Evolutionary conservation across 129 eudicot species (phyloP), one percentile per base, ranked within the genome.

Genomic region (Flaveria ramosissima): DNA sequence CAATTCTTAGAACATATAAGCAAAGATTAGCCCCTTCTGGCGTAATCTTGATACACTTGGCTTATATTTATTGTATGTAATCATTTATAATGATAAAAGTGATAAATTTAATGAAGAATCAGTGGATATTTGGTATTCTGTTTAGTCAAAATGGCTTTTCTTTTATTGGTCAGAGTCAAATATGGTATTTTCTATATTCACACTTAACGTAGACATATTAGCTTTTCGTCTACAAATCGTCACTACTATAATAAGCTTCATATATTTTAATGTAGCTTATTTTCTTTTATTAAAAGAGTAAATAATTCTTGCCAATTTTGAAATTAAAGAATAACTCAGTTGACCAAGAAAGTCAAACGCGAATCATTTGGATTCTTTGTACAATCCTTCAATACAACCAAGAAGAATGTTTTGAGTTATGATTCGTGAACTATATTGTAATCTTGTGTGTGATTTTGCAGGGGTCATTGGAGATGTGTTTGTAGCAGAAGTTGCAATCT

Each of bases 401-500:
- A 20, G 64, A 59, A 59, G 27, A 56, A 56, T 7, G 7, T 60
- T 59, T 11, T 30, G 21, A 64, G 30, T 39, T 55, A 75, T 27
- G 9, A 24, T 50, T 47, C 47, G 32, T 53, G 20, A 15, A 19
- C 15, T 7, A n/a, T n/a, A 51, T 47, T 71, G 32, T 71, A 62
- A 71, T 61, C 14, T 32, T 48, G 27, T 50, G 64, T 23, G 59
- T 64, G 20, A 21, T 73, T 73, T 45, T 73, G 75, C 70, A 66
- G 83, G 79, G 23, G 32, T 39, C 7, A 13, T 12, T 80, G 79
- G 61, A 65, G 78, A 65, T 52, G 12, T 50, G 73, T 17, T 57
- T 61, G 67, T 62, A 30, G 78, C 24, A 56, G 80, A 47, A 76
- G 74, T 75, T 75, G 72, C 23, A 56, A 21, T 27, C 36, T 11